Evolutionary conservation across 805 yeast genomes (phyloP).

Genomic region (Saccharomycodes ludwigii): DNA sequence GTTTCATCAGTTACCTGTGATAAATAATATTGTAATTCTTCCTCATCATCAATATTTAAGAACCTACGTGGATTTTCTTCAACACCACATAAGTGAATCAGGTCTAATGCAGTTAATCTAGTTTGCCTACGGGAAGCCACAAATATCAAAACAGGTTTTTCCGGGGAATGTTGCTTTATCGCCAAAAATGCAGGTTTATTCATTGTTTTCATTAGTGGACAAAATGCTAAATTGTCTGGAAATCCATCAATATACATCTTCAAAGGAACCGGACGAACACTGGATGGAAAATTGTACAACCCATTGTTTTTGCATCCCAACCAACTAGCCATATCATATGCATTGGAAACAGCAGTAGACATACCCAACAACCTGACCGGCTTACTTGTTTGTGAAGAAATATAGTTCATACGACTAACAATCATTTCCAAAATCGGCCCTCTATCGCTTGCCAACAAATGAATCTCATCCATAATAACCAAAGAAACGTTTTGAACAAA

Average conservation of each 20-base stretch:
- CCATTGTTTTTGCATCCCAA: conserved; percentile 81
- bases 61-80: conserved; percentile 51
- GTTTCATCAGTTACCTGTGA: conserved; percentile 89
- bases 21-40: conserved; percentile 64
- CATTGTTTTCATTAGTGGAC: conserved; percentile 61
- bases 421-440: conserved; percentile 94
- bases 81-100: conserved; percentile 58
- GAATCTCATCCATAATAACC: conserved; percentile 92
- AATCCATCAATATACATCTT: conserved; percentile 85
- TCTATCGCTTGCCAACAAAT: conserved; percentile 90
- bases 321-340: conserved; percentile 87
- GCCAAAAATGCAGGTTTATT: conserved; percentile 80
- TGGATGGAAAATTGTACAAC: conserved; percentile 85
- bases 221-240: conserved; percentile 65
- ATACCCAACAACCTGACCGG: conserved; percentile 82
- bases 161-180: conserved; percentile 85
- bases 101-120: conserved; percentile 63
- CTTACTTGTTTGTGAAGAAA: conserved; percentile 60
- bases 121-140: conserved; percentile 96
- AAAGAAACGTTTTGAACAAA: conserved; percentile 73
- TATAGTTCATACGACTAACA: conserved; percentile 69
- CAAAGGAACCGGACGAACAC: conserved; percentile 89
- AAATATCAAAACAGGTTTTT: conserved; percentile 87
- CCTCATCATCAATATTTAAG: conserved; percentile 56
- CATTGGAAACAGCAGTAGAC: conserved; percentile 90